These are phyloP conservation scores for Macrocybe sp. DNA, from an alignment of 1,284 basidiomycete species.

Conservation along the genomic window DNA sequence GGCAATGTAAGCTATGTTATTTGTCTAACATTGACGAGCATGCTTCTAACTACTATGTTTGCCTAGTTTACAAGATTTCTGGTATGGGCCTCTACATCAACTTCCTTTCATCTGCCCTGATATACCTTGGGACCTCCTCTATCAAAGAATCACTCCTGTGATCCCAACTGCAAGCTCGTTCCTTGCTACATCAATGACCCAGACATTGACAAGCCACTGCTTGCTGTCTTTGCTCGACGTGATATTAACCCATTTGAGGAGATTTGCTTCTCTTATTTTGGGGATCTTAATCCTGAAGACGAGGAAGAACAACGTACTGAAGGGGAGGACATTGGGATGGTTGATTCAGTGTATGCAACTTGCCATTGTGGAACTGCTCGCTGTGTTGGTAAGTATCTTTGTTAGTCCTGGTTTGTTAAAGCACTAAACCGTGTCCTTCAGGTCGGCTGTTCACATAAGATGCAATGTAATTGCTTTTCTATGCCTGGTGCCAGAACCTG, in stretches of 20 bases:
- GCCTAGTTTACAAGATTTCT: slow-evolving; percentile 65
- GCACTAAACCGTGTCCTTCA: slow-evolving; percentile 1
- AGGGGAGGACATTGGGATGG: slow-evolving; percentile 8
- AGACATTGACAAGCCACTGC: slow-evolving; percentile 51
- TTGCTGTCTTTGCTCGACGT: slow-evolving; percentile 67
- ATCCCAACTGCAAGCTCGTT: slow-evolving; percentile 76
- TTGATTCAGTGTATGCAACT: slow-evolving; percentile 41
- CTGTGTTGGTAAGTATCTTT: slow-evolving; percentile 33
- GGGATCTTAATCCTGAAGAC: slow-evolving; percentile 37
- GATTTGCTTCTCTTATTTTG: slow-evolving; percentile 78
- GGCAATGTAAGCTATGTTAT: slow-evolving; percentile 63
- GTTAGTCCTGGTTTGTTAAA: neutral
- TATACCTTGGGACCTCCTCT: slow-evolving; percentile 2
- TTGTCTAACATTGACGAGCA: slow-evolving; percentile 4
- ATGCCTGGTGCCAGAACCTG: neutral
- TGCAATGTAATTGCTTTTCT: neutral
- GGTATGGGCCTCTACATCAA: slow-evolving; percentile 30
- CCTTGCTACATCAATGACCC: slow-evolving; percentile 69
- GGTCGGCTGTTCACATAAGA: slow-evolving; percentile 16
- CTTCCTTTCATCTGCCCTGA: slow-evolving; percentile 7
- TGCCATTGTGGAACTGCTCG: slow-evolving; percentile 50
- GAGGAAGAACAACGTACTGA: slow-evolving; percentile 15
- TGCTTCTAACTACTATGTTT: slow-evolving; percentile 8
- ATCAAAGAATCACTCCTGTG: slow-evolving; percentile 81
- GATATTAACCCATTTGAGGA: slow-evolving; percentile 70